These are phyloP conservation scores for Sporothrix protearum DNA, from an alignment of 2,329 filamentous ascomycete genomes.

Conservation along the genomic window DNA sequence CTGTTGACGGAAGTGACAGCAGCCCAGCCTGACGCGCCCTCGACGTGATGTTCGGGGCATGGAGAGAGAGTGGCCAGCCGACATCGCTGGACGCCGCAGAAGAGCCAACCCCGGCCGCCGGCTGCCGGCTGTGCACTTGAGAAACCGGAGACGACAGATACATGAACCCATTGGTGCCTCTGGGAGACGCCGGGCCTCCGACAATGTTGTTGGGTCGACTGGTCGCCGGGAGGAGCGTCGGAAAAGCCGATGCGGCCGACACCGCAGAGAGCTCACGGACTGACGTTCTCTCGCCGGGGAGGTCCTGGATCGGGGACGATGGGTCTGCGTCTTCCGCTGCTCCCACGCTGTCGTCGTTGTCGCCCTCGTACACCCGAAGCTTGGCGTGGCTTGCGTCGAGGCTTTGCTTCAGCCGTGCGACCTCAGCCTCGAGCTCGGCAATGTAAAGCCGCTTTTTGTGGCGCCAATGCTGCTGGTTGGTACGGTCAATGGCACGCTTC, in stretches of 20 bases:
- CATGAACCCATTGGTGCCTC: not conserved
- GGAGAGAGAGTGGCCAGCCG: not conserved
- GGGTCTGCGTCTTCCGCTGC: not conserved
- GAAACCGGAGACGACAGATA: not conserved
- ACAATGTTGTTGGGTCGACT: not conserved
- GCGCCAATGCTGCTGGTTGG: constrained; percentile 23
- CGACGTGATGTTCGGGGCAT: not conserved
- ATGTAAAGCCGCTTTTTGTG: constrained; percentile 19
- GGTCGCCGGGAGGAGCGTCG: not conserved
- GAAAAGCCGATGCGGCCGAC: not conserved
- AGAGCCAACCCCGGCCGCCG: not conserved
- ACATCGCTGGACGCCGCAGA: not conserved
- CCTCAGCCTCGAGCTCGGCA: constrained; percentile 19
- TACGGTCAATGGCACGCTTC: constrained; percentile 47
- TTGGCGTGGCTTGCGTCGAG: constrained; percentile 12
- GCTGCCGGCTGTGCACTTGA: not conserved
- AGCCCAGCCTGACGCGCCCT: not conserved
- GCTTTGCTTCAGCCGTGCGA: constrained; percentile 10
- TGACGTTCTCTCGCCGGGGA: not conserved
- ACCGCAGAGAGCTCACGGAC: not conserved
- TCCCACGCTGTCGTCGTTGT: not conserved
- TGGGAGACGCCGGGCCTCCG: not conserved
- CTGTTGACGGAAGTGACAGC: not conserved
- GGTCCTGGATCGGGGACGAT: not conserved
- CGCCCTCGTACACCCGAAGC: constrained; percentile 6